Evolutionary conservation across 2,329 filamentous ascomycete genomes (phyloP).

Genomic region (Stachybotrys chlorohalonatus): DNA sequence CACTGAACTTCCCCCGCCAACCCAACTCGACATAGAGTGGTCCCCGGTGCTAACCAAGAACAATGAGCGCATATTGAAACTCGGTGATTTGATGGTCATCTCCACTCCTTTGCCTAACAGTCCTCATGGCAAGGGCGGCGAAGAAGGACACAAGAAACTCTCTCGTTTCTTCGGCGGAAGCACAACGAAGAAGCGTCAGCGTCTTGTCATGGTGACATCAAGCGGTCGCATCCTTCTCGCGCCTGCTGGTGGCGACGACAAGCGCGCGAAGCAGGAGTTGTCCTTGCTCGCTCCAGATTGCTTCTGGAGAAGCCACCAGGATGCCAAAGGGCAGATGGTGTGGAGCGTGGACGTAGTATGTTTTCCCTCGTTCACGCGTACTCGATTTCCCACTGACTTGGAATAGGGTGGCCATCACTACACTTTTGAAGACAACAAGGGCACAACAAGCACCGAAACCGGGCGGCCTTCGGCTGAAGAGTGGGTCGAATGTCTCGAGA

Average conservation of each 20-base stretch:
- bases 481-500: slow-evolving; percentile 84
- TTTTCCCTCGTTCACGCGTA: slow-evolving; percentile 9
- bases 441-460: slow-evolving; percentile 46
- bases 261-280: slow-evolving; percentile 87
- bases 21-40: slow-evolving; percentile 96
- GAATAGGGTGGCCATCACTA: slow-evolving; percentile 79
- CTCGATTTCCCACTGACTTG: not conserved
- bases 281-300: slow-evolving; percentile 70
- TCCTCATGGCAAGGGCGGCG: slow-evolving; percentile 60
- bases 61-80: slow-evolving; percentile 89
- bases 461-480: slow-evolving; percentile 69
- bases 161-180: slow-evolving; percentile 88
- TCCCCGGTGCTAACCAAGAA: slow-evolving; percentile 84
- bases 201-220: slow-evolving; percentile 90
- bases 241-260: slow-evolving; percentile 87
- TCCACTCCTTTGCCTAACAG: slow-evolving; percentile 70
- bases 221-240: slow-evolving; percentile 84
- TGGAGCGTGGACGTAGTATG: slow-evolving; percentile 94
- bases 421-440: slow-evolving; percentile 88
- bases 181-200: slow-evolving; percentile 84
- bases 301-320: slow-evolving; percentile 69
- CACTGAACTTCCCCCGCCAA: slow-evolving; percentile 92
- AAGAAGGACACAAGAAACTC: slow-evolving; percentile 77
- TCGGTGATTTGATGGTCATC: slow-evolving; percentile 82
- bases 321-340: slow-evolving; percentile 77